Evolutionary conservation across 2,329 filamentous ascomycete species (phyloP).

Genomic region (Diaporthe helianthi): DNA sequence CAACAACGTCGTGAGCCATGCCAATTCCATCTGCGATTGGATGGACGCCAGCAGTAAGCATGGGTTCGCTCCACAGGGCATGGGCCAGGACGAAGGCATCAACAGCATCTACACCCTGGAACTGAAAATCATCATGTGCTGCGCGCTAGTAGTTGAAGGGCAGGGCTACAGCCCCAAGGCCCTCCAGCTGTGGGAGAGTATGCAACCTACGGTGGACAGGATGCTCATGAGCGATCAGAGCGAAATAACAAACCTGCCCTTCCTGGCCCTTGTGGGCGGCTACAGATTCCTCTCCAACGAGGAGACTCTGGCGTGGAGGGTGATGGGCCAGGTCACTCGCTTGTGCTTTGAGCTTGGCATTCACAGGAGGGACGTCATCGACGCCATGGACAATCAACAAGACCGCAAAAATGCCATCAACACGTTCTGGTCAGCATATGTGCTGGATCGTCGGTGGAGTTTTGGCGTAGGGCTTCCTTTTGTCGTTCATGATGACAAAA

Average conservation of each 20-base stretch:
- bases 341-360: slow-evolving; percentile 83
- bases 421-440: slow-evolving; percentile 87
- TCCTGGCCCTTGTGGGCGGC: slow-evolving; percentile 60
- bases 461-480: slow-evolving; percentile 90
- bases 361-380: slow-evolving; percentile 78
- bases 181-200: slow-evolving; percentile 75
- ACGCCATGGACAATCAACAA: slow-evolving; percentile 71
- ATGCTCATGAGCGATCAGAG: slow-evolving; percentile 63
- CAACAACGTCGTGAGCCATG: slow-evolving; percentile 72
- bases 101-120: slow-evolving; percentile 66
- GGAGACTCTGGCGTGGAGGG: slow-evolving; percentile 83
- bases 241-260: slow-evolving; percentile 55
- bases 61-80: slow-evolving; percentile 39
- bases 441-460: slow-evolving; percentile 85
- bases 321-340: slow-evolving; percentile 82
- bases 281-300: slow-evolving; percentile 89
- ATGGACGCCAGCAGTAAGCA: slow-evolving; percentile 62
- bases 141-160: slow-evolving; percentile 77
- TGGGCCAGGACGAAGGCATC: slow-evolving; percentile 47
- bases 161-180: slow-evolving; percentile 80
- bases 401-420: slow-evolving; percentile 73
- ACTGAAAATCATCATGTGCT: slow-evolving; percentile 85
- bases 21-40: slow-evolving; percentile 73
- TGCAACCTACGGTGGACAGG: slow-evolving; percentile 74
- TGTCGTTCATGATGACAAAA: slow-evolving; percentile 83